phyloP scores from a whole-genome alignment of 495 filamentous ascomycete species.

The Rusavskia elegans region DNA sequence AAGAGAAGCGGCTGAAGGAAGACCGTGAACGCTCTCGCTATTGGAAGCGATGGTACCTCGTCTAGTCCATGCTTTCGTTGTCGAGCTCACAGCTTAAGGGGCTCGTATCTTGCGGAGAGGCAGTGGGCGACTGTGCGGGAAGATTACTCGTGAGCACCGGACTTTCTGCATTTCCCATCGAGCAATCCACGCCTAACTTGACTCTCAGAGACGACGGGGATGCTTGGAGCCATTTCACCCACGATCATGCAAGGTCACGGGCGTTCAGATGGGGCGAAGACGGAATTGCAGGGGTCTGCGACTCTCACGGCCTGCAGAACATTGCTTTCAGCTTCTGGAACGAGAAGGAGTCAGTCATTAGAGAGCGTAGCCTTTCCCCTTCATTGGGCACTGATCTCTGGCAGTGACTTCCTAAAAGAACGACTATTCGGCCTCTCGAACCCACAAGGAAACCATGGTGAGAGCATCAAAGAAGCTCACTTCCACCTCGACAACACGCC shows the following conservation, averaged over 20 bases:
- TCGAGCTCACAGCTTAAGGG: not conserved
- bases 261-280: conserved; percentile 93
- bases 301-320: conserved; percentile 78
- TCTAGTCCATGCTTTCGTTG: conserved; percentile 17
- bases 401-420: conserved; percentile 69
- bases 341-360: conserved; percentile 49
- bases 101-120: conserved; percentile 36
- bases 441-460: conserved; percentile 90
- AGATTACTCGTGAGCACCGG: conserved; percentile 63
- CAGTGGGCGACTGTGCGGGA: conserved; percentile 94
- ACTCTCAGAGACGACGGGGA: conserved; percentile 54
- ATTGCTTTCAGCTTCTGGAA: conserved; percentile 97
- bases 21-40: conserved; percentile 66
- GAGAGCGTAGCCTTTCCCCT: conserved; percentile 2
- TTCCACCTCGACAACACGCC: conserved; percentile 95
- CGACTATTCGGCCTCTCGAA: conserved; percentile 88
- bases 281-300: conserved; percentile 89
- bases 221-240: conserved; percentile 93
- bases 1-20: conserved; percentile 78
- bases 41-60: conserved; percentile 90
- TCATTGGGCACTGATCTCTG: not conserved
- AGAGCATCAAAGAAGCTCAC: conserved; percentile 90
- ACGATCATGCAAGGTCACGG: conserved; percentile 77
- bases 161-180: no score
- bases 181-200: conserved; percentile 1